phyloP scores from a whole-genome alignment of 805 yeast species.

The Kuraishia molischiana region DNA sequence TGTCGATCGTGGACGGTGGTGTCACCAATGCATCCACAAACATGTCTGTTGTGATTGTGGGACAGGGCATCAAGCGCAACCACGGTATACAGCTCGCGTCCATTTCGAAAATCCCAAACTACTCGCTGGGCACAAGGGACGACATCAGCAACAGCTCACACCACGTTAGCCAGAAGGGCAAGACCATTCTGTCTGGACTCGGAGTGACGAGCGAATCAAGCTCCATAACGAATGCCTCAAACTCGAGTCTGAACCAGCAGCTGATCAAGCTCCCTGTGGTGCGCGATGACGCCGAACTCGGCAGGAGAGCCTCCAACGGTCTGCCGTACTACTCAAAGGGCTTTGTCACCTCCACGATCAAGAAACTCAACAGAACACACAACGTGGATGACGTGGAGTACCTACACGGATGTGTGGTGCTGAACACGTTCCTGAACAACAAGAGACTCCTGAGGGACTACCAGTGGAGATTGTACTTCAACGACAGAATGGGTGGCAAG shows the following conservation, averaged over 20 bases:
- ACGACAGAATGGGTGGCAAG: slow-evolving; percentile 28
- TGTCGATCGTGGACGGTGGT: background rate
- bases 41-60: slow-evolving; percentile 12
- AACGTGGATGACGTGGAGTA: slow-evolving; percentile 36
- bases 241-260: slow-evolving; percentile 6
- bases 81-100: slow-evolving; percentile 21
- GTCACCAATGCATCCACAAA: background rate
- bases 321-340: slow-evolving; percentile 3
- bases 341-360: slow-evolving; percentile 15
- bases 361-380: slow-evolving; percentile 13
- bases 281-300: background rate
- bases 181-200: slow-evolving; percentile 7
- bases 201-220: slow-evolving; percentile 5
- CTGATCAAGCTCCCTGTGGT: slow-evolving; percentile 12
- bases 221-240: background rate
- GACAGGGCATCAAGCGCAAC: slow-evolving; percentile 23
- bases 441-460: slow-evolving; percentile 29
- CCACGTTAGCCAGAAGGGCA: slow-evolving; percentile 5
- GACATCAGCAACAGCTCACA: slow-evolving; percentile 2
- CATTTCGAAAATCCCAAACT: slow-evolving; percentile 21
- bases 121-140: slow-evolving; percentile 19
- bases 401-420: slow-evolving; percentile 35
- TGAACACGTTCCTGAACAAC: slow-evolving; percentile 32
- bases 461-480: slow-evolving; percentile 42
- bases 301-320: slow-evolving; percentile 1